Base-by-base conservation (phyloP, 148 eudicot genomes). In the Chenopodium formosanum region DNA sequence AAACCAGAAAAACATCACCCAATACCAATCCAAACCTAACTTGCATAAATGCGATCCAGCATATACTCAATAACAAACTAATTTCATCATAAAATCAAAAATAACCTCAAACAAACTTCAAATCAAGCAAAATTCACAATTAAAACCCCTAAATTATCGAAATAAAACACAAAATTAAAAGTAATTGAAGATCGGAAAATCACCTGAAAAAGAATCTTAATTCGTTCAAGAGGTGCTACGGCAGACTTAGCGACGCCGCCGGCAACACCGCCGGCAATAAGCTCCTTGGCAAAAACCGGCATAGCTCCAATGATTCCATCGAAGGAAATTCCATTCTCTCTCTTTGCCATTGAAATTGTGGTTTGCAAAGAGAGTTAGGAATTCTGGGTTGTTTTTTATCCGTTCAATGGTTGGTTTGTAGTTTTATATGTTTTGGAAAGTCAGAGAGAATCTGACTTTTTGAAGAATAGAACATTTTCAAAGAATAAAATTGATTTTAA, bases 141-240 rank as follows among this genome's bases (percentile, higher is more conserved):
- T 31, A 23, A 25, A 65, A 65, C 69, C 9, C 32, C 69, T 8
- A 19, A 20, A 70, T 40, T 0, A 40, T 1, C 1, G 12, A 40
- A n/a, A 4, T 7, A 5, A 62, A 62, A 22, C 2, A 62, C 2
- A 25, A n/a, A 62, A 62, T 62, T 62, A 8, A 62, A 62, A 19
- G 7, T 5, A 62, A 62, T 19, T 62, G 65, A 62, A 7, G 65
- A 62, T 62, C 16, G 4, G 23, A 62, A 62, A 62, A 4, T 62
- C 25, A 95, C 98, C 97, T 95, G 98, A 85, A 95, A 95, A 70
- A 93, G 84, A 83, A 95, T 95, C 89, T 95, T 95, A 90, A 95
- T 82, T 52, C 98, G 97, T 77, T 95, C 98, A 87, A 95, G 93
- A 27, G 98, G 98, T 0, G 98, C 98, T 8, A 95, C 98, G 75